A percentile compares a stretch with the other conserved stretches of the same genome.
phyloP scores from a whole-genome alignment of 2,329 filamentous ascomycete genomes.

The Teratosphaeria epicoccoides region DNA sequence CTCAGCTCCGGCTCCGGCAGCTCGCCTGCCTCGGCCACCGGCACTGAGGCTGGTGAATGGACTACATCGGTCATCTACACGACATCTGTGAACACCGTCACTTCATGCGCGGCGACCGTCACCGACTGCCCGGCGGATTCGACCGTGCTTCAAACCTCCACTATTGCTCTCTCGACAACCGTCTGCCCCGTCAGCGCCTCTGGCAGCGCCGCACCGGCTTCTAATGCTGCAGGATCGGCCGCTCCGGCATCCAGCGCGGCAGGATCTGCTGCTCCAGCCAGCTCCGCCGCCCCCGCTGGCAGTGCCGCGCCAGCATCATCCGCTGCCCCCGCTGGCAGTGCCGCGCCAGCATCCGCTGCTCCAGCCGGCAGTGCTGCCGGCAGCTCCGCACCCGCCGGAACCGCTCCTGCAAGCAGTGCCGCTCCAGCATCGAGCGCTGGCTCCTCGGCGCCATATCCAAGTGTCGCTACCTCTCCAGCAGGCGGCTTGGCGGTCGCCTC shows the following conservation, averaged over 20 bases:
- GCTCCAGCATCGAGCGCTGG: slow-evolving; percentile 1
- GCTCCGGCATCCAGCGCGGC: neutral
- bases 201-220: neutral
- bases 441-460: slow-evolving; percentile 5
- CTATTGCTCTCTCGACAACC: slow-evolving; percentile 30
- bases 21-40: neutral
- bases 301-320: neutral
- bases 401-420: slow-evolving; percentile 2
- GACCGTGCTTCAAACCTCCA: slow-evolving; percentile 25
- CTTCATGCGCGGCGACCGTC: slow-evolving; percentile 5
- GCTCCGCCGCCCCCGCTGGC: neutral
- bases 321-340: neutral
- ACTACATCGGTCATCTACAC: neutral
- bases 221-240: neutral
- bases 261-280: neutral
- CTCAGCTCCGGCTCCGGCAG: neutral
- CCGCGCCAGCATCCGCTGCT: neutral
- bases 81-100: slow-evolving; percentile 1
- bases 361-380: neutral
- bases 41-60: neutral
- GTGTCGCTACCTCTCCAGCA: slow-evolving; percentile 1
- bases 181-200: slow-evolving; percentile 28
- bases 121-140: slow-evolving; percentile 15
- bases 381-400: neutral
- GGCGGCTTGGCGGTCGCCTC: neutral